These are phyloP conservation scores for Nicotiana obtusifolia DNA, from an alignment of 257 asterid genomes.

Conservation along the genomic window DNA sequence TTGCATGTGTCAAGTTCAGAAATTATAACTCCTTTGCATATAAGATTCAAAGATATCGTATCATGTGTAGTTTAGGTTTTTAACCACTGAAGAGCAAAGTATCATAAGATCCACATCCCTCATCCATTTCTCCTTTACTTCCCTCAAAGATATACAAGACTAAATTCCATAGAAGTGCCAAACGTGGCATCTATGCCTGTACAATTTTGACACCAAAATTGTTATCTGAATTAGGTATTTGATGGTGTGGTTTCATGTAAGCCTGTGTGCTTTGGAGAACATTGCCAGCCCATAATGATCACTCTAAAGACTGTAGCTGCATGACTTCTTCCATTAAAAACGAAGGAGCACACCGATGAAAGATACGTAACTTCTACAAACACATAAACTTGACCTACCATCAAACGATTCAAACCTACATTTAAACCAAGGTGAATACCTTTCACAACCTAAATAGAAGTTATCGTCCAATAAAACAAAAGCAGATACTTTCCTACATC, in stretches of 20 bases:
- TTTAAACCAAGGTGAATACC: neutral
- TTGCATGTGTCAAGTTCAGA: neutral
- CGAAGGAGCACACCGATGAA: too few relatives aligned
- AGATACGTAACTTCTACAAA: neutral
- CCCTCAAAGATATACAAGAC: neutral
- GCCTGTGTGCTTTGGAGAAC: neutral
- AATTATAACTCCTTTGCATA: neutral
- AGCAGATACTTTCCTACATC: neutral
- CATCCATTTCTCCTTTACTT: neutral
- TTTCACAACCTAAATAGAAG: neutral
- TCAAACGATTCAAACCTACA: neutral
- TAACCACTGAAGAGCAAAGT: neutral
- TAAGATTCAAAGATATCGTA: neutral
- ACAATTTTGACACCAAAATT: neutral
- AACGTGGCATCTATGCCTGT: neutral
- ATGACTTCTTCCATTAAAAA: neutral
- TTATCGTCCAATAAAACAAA: neutral
- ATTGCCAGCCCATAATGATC: neutral
- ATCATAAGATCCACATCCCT: neutral
- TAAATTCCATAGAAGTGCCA: neutral
- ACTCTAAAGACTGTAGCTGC: neutral
- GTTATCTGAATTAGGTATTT: neutral
- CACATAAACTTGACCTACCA: neutral
- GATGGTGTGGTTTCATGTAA: conserved; percentile 1
- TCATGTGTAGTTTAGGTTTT: neutral